phyloP scores from a whole-genome alignment of 2,329 filamentous ascomycete species.

The Arachnopeziza araneosa region DNA sequence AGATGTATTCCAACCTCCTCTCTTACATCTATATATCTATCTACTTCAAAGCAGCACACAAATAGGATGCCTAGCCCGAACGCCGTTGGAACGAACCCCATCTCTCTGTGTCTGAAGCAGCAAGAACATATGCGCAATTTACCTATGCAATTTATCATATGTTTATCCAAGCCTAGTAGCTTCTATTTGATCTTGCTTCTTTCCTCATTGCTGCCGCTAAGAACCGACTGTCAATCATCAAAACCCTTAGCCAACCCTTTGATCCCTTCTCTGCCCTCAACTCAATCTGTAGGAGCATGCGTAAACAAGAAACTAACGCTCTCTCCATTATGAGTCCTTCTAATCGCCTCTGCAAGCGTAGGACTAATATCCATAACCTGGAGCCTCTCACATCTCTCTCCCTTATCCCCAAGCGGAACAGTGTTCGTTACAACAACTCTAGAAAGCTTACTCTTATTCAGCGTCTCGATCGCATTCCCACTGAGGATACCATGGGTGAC shows the following conservation, averaged over 20 bases:
- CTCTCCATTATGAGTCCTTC: slow-evolving; percentile 64
- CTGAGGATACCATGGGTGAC: slow-evolving; percentile 92
- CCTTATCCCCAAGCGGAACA: slow-evolving; percentile 75
- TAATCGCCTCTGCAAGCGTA: slow-evolving; percentile 68
- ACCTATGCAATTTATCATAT: background rate
- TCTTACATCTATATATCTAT: no score
- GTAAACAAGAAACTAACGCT: slow-evolving; percentile 64
- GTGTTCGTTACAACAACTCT: slow-evolving; percentile 89
- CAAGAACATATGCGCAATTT: slow-evolving; percentile 11
- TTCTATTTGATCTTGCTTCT: background rate
- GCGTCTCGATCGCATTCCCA: slow-evolving; percentile 71
- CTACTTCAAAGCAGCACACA: no score
- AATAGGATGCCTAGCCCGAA: no score
- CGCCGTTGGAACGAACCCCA: no score
- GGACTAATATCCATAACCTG: slow-evolving; percentile 90
- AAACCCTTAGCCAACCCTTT: background rate
- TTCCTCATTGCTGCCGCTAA: background rate
- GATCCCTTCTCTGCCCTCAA: background rate
- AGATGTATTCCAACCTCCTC: no score
- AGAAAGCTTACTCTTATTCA: slow-evolving; percentile 68
- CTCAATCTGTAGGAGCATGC: slow-evolving; percentile 50
- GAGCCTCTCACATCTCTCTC: slow-evolving; percentile 69
- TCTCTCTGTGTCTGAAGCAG: background rate
- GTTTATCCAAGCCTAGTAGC: background rate
- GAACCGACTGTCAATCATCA: background rate